Conservation (phyloP, 129 eudicot genomes). For the Helianthus tuberosus region DNA sequence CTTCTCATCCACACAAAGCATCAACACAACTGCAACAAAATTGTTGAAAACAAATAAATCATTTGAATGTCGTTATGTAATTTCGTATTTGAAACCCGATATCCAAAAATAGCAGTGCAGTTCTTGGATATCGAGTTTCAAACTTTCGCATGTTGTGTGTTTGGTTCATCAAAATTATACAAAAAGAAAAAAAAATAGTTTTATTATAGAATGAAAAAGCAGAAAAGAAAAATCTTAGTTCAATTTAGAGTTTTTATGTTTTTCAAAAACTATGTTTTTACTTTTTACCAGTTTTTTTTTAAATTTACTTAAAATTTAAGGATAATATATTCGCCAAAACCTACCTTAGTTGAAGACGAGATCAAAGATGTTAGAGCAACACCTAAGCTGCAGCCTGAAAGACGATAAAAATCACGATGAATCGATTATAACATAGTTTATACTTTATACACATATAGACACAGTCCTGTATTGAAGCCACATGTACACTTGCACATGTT, state of each 20-base stretch:
- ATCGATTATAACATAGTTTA: neutral
- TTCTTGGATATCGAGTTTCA: neutral
- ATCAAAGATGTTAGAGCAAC: constrained; percentile 15
- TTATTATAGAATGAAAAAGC: too few species aligned
- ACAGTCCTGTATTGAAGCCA: neutral
- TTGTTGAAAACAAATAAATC: neutral
- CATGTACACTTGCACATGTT: neutral
- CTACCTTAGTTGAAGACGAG: neutral
- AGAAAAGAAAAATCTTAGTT: too few species aligned
- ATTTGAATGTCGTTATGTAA: neutral
- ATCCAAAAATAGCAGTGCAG: neutral
- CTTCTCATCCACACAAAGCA: constrained; percentile 23
- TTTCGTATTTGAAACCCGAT: neutral
- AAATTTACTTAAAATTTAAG: neutral
- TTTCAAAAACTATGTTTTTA: neutral
- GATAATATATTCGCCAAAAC: neutral
- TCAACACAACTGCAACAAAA: constrained; percentile 28
- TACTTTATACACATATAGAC: neutral
- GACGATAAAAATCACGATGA: constrained; percentile 23
- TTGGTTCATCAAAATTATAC: too few species aligned
- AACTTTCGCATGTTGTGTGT: too few species aligned
- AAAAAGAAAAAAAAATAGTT: too few species aligned
- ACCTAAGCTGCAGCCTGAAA: constrained; percentile 50
- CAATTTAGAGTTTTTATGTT: neutral
- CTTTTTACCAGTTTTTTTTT: neutral